A percentile compares a stretch with the other conserved stretches of the same genome.
Evolutionary conservation across 2,329 filamentous ascomycete species (phyloP).

Genomic region (Knufia petricola): DNA sequence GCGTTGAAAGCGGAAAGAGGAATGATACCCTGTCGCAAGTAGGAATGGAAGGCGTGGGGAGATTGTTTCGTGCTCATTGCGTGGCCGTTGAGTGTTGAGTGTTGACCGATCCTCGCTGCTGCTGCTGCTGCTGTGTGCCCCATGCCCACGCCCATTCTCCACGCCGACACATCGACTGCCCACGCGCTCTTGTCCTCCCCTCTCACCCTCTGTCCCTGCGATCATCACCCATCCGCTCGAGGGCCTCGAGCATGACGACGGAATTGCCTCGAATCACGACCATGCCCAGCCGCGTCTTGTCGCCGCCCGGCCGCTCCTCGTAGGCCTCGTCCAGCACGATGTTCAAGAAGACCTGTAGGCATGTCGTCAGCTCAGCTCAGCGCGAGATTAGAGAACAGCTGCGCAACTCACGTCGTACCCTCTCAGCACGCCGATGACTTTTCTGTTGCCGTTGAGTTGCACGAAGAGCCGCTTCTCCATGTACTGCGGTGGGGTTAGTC

Average conservation of each 20-base stretch:
- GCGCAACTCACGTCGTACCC: conserved; percentile 93
- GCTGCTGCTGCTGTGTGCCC: too few species aligned
- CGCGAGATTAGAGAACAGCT: too few species aligned
- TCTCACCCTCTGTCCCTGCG: conserved; percentile 9
- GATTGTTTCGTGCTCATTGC: too few species aligned
- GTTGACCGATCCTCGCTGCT: too few species aligned
- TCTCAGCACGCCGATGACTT: conserved; percentile 86
- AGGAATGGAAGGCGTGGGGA: neutral
- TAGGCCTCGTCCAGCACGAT: conserved; percentile 95
- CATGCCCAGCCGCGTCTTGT: conserved; percentile 86
- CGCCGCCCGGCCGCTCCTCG: conserved; percentile 84
- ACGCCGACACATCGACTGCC: neutral
- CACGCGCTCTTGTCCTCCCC: neutral
- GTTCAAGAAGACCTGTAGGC: conserved; percentile 83
- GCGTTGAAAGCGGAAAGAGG: neutral
- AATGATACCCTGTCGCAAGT: neutral
- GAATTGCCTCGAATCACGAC: conserved; percentile 97
- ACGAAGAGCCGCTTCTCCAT: conserved; percentile 98
- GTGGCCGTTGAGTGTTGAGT: too few species aligned
- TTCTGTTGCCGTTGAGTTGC: conserved; percentile 93
- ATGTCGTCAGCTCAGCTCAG: neutral
- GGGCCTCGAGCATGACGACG: conserved; percentile 83
- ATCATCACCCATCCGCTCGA: conserved; percentile 22
- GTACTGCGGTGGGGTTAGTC: conserved; percentile 52
- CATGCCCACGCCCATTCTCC: too few species aligned